Evolutionary conservation across 345 rosid species (phyloP), one percentile per base, ranked within the genome.

Genomic region (Gossypium sturtianum): DNA sequence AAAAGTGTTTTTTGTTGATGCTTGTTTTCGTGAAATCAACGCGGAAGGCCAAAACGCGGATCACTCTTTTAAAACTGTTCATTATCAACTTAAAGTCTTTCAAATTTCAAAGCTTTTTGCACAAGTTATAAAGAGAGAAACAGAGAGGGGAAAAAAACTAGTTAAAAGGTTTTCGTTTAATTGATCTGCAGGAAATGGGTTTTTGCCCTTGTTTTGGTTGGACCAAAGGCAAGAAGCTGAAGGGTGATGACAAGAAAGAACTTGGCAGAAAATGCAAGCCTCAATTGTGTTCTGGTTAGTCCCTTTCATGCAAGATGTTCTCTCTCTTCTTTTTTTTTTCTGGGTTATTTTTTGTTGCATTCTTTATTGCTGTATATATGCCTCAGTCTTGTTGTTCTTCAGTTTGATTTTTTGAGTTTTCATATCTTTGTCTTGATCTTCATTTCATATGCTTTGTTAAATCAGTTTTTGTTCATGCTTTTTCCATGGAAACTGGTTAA

Each of bases 171-270:
- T 57, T 58, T 58, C 12, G 4, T 64, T 64, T 64, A 20, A 64
- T 64, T 41, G 43, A 53, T 52, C 45, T 44, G n/a, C 49, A 62
- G 49, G 43, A 63, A 11, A 90, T 87, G 88, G 81, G 78, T 65
- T 48, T 12, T 44, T 87, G 95, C 76, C 79, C 81, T 8, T 90
- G 97, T 82, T 87, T 89, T 67, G 85, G 89, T 23, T 59, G 49
- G 29, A 75, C 74, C 74, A 76, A 48, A 9, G 73, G 78, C 20
- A 71, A 38, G 77, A 77, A 74, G 75, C 66, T 48, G 49, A 75
- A 15, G 52, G 57, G 27, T 13, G 71, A 62, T 2, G 66, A 69
- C 27, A 52, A 53, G 10, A 34, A 6, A 60, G 75, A 68, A 25
- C 48, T n/a, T 48, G 29, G 41, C 48, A 58, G 20, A 64, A 67